These are phyloP conservation scores for Fusarium irregulare DNA, from an alignment of 2,329 filamentous ascomycete genomes.

Conservation along the genomic window DNA sequence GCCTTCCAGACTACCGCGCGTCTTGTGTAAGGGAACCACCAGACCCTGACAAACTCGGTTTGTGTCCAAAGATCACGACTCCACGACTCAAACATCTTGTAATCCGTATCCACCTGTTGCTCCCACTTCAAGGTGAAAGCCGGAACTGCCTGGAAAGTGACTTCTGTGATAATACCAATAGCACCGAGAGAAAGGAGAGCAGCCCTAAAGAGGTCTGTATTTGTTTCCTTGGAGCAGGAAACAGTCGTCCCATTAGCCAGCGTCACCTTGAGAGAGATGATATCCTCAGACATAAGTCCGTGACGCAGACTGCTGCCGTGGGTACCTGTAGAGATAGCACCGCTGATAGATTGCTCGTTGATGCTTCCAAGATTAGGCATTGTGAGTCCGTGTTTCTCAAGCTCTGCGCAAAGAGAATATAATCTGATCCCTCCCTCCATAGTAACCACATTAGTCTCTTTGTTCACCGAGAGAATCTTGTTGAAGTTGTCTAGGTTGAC, in stretches of 20 bases:
- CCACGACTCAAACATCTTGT: constrained; percentile 78
- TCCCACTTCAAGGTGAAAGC: constrained; percentile 88
- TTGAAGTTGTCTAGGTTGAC: constrained; percentile 90
- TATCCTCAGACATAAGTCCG: constrained; percentile 83
- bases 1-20: constrained; percentile 91
- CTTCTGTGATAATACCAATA: constrained; percentile 88
- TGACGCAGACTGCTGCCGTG: constrained; percentile 89
- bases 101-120: constrained; percentile 80
- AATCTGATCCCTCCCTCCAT: constrained; percentile 92
- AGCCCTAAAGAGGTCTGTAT: constrained; percentile 85
- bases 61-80: constrained; percentile 80
- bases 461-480: constrained; percentile 76
- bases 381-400: constrained; percentile 81
- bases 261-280: constrained; percentile 81
- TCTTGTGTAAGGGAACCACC: constrained; percentile 96
- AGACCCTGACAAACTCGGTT: constrained; percentile 90
- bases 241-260: constrained; percentile 82
- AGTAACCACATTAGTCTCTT: constrained; percentile 72
- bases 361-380: constrained; percentile 96
- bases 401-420: constrained; percentile 75
- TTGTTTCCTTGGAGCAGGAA: constrained; percentile 75
- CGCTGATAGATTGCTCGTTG: constrained; percentile 91
- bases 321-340: constrained; percentile 91
- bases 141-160: constrained; percentile 84
- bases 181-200: constrained; percentile 89